Conservation (phyloP, 208 protist species). For the Spongospora subterranea region DNA sequence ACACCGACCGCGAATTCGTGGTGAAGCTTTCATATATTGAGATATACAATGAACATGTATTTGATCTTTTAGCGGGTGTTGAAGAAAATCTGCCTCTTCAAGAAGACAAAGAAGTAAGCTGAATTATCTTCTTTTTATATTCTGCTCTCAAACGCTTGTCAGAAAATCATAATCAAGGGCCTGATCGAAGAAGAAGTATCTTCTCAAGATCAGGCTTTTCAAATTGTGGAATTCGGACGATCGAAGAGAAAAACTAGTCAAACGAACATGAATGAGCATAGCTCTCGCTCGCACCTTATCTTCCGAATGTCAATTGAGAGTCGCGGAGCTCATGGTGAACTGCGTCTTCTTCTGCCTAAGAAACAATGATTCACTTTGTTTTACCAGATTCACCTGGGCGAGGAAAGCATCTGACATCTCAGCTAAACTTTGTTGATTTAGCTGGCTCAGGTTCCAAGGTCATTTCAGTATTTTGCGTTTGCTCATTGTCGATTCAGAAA, state of each 20-base stretch:
- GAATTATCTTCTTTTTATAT: not conserved
- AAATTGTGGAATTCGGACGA: not conserved
- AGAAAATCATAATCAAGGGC: conserved; percentile 46
- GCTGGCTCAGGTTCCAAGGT: not conserved
- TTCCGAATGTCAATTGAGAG: conserved; percentile 32
- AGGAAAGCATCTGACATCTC: not conserved
- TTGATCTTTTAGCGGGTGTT: conserved; percentile 9
- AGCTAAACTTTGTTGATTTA: conserved; percentile 52
- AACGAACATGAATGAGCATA: conserved; percentile 40
- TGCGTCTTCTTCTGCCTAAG: not conserved
- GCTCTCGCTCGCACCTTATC: conserved; percentile 23
- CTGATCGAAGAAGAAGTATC: conserved; percentile 20
- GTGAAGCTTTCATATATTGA: conserved; percentile 12
- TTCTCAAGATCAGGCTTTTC: not conserved
- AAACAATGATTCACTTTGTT: no score
- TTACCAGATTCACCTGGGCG: no score
- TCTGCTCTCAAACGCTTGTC: not conserved
- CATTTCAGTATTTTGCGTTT: not conserved
- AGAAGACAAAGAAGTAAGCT: conserved; percentile 32
- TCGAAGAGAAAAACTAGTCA: not conserved
- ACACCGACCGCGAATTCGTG: not conserved
- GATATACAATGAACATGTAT: conserved; percentile 51
- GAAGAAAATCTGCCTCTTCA: conserved; percentile 16
- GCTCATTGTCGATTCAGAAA: conserved; percentile 26
- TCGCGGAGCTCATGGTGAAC: not conserved